Base-by-base conservation (phyloP, 1,284 basidiomycete genomes). In the Puccinia hordei region DNA sequence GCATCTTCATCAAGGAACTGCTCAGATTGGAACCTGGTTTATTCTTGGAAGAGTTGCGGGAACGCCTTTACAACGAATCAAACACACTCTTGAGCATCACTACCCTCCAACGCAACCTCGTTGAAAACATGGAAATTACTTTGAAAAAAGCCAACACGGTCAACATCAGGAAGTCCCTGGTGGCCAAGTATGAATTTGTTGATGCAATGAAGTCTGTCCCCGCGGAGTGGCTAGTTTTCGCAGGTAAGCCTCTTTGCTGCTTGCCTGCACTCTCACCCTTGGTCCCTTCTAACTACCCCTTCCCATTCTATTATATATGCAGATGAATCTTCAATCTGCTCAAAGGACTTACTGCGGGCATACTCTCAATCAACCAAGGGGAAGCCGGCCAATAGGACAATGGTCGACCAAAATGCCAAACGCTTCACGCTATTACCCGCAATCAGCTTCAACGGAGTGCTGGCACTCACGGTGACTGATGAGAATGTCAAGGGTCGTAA, bases 61-160 rank as follows among this genome's bases (percentile, higher is more conserved):
- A 24, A 12, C 57, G 57, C 1, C 57, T 59, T 12, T 24, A 24
- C 24, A 22, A 59, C 22, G 12, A 59, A 24, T 19, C 24, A 5
- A 22, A 33, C 22, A 33, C 57, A 22, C 30, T 33, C 12, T 12
- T 59, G n/a, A 59, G 57, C n/a, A 27, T 33, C 9, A 27, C 19
- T 27, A 12, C 3, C 13, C 57, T 59, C 57, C 57, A 59, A 5
- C 22, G 19, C 30, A 63, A 35, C 12, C 61, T 63, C 9, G 61
- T 63, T 2, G 5, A 33, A 33, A 33, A 63, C 5, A 6, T 63
- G 30, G 13, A 63, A 41, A 30, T 63, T 9, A 63, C 61, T 1
- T n/a, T 63, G 30, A 63, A 63, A 19, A 63, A 63, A 63, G 61
- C 61, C 61, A 63, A 63, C 24, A 35, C 35, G 8, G 17, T 63